A percentile compares a stretch with the other conserved stretches of the same genome.
phyloP scores from a whole-genome alignment of 1,284 basidiomycete species.

The Cystobasidium slooffiae region DNA sequence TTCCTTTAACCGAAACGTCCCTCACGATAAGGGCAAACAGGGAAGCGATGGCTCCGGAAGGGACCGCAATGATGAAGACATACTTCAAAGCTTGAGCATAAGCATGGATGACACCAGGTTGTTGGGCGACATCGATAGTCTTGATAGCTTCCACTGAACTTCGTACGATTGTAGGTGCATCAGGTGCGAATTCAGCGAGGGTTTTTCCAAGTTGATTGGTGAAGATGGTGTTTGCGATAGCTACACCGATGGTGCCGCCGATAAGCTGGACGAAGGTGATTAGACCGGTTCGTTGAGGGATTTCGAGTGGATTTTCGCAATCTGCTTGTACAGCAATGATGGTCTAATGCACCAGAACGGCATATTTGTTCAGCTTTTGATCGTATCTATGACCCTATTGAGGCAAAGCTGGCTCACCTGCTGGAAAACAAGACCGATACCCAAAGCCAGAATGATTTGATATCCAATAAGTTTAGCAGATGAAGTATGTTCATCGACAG shows the following conservation, averaged over 20 bases:
- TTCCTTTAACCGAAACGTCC: constrained; percentile 52
- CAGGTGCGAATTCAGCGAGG: constrained; percentile 20
- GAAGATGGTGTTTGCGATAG: constrained; percentile 31
- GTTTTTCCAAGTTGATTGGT: constrained; percentile 24
- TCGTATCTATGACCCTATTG: constrained; percentile 51
- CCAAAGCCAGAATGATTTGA: constrained; percentile 58
- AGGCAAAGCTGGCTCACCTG: not conserved
- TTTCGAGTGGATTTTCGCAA: constrained; percentile 53
- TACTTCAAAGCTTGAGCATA: constrained; percentile 59
- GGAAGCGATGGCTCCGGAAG: constrained; percentile 56
- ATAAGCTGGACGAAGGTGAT: constrained; percentile 41
- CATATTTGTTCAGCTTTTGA: not conserved
- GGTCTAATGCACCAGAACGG: constrained; percentile 53
- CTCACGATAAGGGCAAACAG: constrained; percentile 57
- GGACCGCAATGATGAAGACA: constrained; percentile 60
- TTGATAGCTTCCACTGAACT: constrained; percentile 54
- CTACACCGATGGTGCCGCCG: constrained; percentile 27
- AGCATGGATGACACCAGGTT: constrained; percentile 58
- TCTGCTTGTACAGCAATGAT: constrained; percentile 61
- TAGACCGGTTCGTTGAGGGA: constrained; percentile 44
- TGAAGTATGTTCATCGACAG: constrained; percentile 56
- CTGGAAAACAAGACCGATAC: constrained; percentile 38
- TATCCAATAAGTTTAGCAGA: constrained; percentile 59
- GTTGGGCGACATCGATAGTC: constrained; percentile 53
- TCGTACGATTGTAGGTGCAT: constrained; percentile 50